phyloP scores from a whole-genome alignment of 768 basidiomycete species.

The Grammothele lineata region DNA sequence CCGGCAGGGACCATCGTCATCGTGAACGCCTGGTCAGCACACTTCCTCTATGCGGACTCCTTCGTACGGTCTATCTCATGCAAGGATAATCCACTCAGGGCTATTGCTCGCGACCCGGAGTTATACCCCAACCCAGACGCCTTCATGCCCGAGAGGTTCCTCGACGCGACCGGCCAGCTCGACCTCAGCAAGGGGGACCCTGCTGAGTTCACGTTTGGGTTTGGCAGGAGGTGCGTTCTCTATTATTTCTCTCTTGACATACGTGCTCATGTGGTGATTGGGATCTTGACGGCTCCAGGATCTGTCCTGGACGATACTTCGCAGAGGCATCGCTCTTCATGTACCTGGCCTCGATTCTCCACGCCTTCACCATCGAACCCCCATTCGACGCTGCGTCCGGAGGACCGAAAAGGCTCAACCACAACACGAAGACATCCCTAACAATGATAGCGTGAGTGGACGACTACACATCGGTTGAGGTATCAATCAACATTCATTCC shows the following conservation, averaged over 20 bases:
- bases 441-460: background rate
- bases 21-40: conserved; percentile 17
- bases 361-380: conserved; percentile 3
- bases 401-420: background rate
- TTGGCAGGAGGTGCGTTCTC: conserved; percentile 12
- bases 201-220: conserved; percentile 9
- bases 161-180: conserved; percentile 1
- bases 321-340: conserved; percentile 2
- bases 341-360: conserved; percentile 3
- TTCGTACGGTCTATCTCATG: too few species aligned
- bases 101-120: conserved; percentile 5
- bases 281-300: background rate
- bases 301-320: conserved; percentile 9
- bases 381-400: conserved; percentile 4
- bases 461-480: background rate
- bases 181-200: conserved; percentile 8
- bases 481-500: background rate
- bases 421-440: background rate
- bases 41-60: too few species aligned
- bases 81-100: too few species aligned
- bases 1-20: conserved; percentile 26
- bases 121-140: conserved; percentile 8
- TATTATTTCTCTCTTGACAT: too few species aligned
- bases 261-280: too few species aligned
- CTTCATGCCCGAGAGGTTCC: conserved; percentile 10